These are phyloP conservation scores for Leishmania guyanensis DNA, from an alignment of 208 protist genomes.

Conservation along the genomic window DNA sequence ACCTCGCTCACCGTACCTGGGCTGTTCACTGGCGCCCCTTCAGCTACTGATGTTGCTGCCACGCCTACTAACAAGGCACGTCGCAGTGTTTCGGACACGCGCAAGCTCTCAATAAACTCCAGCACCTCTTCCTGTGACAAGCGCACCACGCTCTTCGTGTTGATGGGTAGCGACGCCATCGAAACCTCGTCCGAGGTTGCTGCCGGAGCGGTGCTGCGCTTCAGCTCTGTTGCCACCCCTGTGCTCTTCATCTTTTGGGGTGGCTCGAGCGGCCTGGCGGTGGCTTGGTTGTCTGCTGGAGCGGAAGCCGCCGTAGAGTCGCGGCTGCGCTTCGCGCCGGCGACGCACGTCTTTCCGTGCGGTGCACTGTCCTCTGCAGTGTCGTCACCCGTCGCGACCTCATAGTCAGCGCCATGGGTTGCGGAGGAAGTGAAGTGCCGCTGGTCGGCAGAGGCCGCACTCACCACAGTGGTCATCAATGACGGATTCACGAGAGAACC, in stretches of 20 bases:
- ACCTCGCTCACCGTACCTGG: neutral
- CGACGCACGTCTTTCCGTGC: neutral
- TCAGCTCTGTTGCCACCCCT: neutral
- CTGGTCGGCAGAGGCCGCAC: neutral
- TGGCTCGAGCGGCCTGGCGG: neutral
- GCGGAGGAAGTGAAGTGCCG: neutral
- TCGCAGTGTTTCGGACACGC: constrained; percentile 26
- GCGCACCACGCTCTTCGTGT: neutral
- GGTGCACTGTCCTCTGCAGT: neutral
- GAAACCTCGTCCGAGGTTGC: neutral
- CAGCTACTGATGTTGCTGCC: neutral
- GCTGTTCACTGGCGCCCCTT: neutral
- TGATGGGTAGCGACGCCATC: neutral
- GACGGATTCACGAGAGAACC: constrained; percentile 6
- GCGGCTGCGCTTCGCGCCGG: constrained; percentile 14
- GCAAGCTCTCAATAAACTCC: constrained; percentile 20
- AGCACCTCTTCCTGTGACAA: constrained; percentile 25
- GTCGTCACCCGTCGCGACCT: neutral
- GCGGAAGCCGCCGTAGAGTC: neutral
- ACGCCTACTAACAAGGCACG: constrained; percentile 32
- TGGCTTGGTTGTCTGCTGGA: neutral
- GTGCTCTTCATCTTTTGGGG: neutral
- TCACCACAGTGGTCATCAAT: neutral
- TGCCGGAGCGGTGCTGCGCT: neutral
- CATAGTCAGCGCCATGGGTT: neutral